A percentile compares a stretch with the other conserved stretches of the same genome.
These are phyloP conservation scores for Allantophomopsis cytisporea DNA, from an alignment of 2,329 filamentous ascomycete species.

Conservation along the genomic window DNA sequence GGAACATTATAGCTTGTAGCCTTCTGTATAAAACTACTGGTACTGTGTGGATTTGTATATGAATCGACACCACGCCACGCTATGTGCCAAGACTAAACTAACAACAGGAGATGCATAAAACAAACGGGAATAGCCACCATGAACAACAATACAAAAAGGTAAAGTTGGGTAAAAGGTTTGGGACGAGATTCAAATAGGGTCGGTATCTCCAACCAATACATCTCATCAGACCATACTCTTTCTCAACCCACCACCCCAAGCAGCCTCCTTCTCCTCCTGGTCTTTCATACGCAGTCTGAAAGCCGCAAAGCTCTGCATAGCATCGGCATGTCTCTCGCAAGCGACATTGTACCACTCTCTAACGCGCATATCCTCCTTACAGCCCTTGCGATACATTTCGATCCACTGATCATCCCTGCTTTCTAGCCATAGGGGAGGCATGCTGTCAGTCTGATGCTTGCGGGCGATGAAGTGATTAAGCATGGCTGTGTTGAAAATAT, in stretches of 20 bases:
- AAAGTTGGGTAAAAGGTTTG: too few species aligned
- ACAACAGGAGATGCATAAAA: too few species aligned
- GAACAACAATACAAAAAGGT: too few species aligned
- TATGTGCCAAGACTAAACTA: too few species aligned
- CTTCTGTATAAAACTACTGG: too few species aligned
- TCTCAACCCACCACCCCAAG: neutral
- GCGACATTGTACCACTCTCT: slow-evolving; percentile 44
- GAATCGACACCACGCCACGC: too few species aligned
- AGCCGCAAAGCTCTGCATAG: slow-evolving; percentile 40
- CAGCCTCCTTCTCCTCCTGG: neutral
- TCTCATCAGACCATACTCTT: neutral
- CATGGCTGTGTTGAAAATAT: slow-evolving; percentile 31
- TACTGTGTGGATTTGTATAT: too few species aligned
- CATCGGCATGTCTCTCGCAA: slow-evolving; percentile 42
- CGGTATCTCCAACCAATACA: too few species aligned
- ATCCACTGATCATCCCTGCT: slow-evolving; percentile 33
- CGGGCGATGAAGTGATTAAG: slow-evolving; percentile 38
- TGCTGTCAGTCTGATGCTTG: slow-evolving; percentile 22
- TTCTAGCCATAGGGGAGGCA: slow-evolving; percentile 17
- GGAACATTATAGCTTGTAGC: too few species aligned
- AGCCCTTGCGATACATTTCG: slow-evolving; percentile 39
- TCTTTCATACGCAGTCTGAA: slow-evolving; percentile 25
- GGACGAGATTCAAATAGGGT: too few species aligned
- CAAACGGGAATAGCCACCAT: too few species aligned
- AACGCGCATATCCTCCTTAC: slow-evolving; percentile 49